Percentiles rank a stretch among this genome's conserved stretches.
Evolutionary conservation across 805 yeast species (phyloP).

Genomic region (Lipomyces kockii): DNA sequence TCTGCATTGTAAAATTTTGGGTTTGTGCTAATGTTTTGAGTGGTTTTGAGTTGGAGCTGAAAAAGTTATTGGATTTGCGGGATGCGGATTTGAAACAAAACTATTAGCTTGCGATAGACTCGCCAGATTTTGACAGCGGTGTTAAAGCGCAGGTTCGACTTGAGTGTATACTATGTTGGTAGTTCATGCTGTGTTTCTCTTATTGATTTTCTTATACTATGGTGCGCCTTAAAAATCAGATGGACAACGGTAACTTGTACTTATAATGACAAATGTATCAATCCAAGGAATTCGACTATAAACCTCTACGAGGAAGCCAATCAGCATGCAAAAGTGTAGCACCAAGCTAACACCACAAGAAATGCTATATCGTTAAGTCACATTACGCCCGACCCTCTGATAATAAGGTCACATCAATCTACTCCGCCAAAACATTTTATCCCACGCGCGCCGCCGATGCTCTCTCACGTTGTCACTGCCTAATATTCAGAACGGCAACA

Average conservation of each 20-base stretch:
- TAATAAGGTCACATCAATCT: background rate
- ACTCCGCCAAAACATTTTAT: background rate
- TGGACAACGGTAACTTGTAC: constrained; percentile 1
- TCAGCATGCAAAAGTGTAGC: background rate
- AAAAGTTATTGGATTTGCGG: background rate
- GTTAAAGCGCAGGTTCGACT: background rate
- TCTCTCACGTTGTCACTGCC: background rate
- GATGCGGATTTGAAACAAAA: background rate
- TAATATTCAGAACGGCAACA: constrained; percentile 56
- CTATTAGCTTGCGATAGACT: background rate
- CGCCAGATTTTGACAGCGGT: background rate
- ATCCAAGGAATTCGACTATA: background rate
- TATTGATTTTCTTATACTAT: background rate
- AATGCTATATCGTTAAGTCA: background rate
- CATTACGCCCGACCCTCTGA: background rate
- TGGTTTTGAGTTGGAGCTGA: background rate
- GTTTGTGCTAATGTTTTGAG: background rate
- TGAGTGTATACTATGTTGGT: constrained; percentile 1
- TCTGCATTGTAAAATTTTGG: background rate
- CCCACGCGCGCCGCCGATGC: background rate
- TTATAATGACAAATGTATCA: background rate
- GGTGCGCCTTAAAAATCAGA: background rate
- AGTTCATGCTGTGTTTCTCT: background rate
- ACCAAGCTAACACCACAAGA: background rate
- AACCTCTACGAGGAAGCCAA: background rate